Evolutionary conservation across 192 early-diverging fungal genomes (phyloP).

Genomic region (Backusella parvicylindrica): DNA sequence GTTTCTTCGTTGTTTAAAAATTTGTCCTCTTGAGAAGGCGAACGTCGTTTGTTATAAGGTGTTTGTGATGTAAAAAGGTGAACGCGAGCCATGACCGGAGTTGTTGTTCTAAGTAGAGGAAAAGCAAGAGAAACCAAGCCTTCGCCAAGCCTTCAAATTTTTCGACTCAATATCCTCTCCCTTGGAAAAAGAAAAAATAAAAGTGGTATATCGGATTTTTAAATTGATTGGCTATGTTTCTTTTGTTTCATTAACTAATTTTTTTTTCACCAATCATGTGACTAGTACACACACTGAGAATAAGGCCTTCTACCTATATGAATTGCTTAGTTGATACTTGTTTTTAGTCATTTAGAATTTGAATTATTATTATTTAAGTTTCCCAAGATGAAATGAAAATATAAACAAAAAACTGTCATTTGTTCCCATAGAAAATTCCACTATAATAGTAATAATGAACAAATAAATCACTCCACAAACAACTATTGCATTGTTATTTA

Average conservation of each 20-base stretch:
- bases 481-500: too few species aligned
- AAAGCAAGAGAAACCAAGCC: constrained; percentile 18
- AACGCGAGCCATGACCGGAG: constrained; percentile 26
- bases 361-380: too few species aligned
- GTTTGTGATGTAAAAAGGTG: constrained; percentile 21
- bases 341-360: too few species aligned
- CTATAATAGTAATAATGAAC: too few species aligned
- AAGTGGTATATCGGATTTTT: background rate
- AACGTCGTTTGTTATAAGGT: background rate
- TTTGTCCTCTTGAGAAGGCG: background rate
- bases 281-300: too few species aligned
- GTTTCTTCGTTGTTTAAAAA: constrained; percentile 1
- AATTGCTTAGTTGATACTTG: too few species aligned
- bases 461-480: too few species aligned
- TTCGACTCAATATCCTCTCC: background rate
- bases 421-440: too few species aligned
- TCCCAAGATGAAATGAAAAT: too few species aligned
- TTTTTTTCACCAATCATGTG: background rate
- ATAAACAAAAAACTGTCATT: too few species aligned
- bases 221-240: background rate
- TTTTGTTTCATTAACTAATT: background rate
- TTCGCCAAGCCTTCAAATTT: constrained; percentile 14
- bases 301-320: too few species aligned
- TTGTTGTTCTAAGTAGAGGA: constrained; percentile 3
- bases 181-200: background rate